Conservation (phyloP, 2,329 filamentous ascomycete genomes). For the Aspergillus oerlinghausenensis region DNA sequence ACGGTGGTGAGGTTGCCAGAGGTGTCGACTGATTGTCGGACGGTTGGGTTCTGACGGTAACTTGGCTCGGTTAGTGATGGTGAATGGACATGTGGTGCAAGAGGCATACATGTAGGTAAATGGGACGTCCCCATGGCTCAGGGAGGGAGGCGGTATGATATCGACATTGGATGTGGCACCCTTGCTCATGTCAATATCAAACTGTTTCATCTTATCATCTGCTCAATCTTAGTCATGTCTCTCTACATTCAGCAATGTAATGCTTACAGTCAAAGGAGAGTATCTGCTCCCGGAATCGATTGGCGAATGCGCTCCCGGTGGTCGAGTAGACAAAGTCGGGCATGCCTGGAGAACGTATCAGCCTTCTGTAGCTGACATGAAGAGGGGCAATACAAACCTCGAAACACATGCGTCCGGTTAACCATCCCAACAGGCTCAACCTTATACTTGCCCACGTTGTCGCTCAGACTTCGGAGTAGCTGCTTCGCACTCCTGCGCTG, state of each 20-base stretch:
- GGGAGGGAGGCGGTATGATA: constrained; percentile 73
- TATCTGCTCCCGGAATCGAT: constrained; percentile 65
- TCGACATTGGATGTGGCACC: constrained; percentile 59
- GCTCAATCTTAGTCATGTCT: not conserved
- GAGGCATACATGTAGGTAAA: constrained; percentile 55
- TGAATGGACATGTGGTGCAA: constrained; percentile 9
- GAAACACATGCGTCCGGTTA: constrained; percentile 78
- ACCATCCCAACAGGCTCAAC: constrained; percentile 69
- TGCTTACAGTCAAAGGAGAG: constrained; percentile 64
- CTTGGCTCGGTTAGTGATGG: constrained; percentile 40
- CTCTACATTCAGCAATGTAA: not conserved
- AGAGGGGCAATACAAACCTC: constrained; percentile 48
- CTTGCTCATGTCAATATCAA: constrained; percentile 61
- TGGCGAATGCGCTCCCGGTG: constrained; percentile 63
- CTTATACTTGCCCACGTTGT: constrained; percentile 64
- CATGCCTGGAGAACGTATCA: constrained; percentile 47
- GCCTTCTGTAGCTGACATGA: not conserved
- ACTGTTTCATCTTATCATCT: constrained; percentile 59
- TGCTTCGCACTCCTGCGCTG: constrained; percentile 23
- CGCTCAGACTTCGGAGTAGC: constrained; percentile 52
- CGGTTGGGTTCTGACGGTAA: constrained; percentile 81
- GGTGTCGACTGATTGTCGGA: constrained; percentile 57
- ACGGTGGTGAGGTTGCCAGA: constrained; percentile 56
- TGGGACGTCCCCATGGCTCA: constrained; percentile 67
- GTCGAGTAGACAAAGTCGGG: constrained; percentile 84